Base-by-base conservation (phyloP, 495 filamentous ascomycete genomes). In the Aspergillus biplanus region DNA sequence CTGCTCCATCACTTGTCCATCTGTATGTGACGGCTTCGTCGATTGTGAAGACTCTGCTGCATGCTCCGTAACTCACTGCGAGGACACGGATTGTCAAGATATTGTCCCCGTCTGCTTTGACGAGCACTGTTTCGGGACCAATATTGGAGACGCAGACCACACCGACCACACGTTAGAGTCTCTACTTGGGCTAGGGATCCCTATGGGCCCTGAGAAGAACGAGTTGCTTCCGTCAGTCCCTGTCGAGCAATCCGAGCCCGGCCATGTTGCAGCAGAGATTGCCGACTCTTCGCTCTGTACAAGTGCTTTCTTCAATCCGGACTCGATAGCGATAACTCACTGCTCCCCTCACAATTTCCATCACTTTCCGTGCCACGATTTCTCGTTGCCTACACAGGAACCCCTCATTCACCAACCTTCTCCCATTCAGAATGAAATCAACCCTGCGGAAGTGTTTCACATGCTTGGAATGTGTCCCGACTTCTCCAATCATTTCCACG, bases 1-100 rank as follows among this genome's bases (percentile, higher is more conserved):
- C 56, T 83, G 80, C 54, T 69, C 75, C 32, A 57, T 75, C 60
- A 75, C 75, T 55, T 81, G 80, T 62, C 69, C 69, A 32, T 79
- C 78, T 15, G 63, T 76, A 16, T 82, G 80, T 64, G 76, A 79
- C 53, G 78, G 78, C 48, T 80, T 81, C 57, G 69, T 78, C 46
- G 78, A 81, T 31, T 83, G 79, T 64, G 76, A 78, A 27, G 70
- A 73, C 32, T 73, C 72, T 9, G 74, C 69, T 1, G 68, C 71
- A n/a, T 82, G 79, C 64, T 80, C 79, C 5, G 71, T 67, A 44
- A 64, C 73, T 21, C 68, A 75, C 32, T 78, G 79, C 55, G 77
- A 80, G 33, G 71, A 74, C 16, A 69, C 68, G 37, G 48, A 63
- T 27, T 76, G 73, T 59, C 67, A 68, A 9, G 71, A 75, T 32